Base-by-base conservation (phyloP, 2,329 filamentous ascomycete species). In the Colletotrichum tofieldiae region DNA sequence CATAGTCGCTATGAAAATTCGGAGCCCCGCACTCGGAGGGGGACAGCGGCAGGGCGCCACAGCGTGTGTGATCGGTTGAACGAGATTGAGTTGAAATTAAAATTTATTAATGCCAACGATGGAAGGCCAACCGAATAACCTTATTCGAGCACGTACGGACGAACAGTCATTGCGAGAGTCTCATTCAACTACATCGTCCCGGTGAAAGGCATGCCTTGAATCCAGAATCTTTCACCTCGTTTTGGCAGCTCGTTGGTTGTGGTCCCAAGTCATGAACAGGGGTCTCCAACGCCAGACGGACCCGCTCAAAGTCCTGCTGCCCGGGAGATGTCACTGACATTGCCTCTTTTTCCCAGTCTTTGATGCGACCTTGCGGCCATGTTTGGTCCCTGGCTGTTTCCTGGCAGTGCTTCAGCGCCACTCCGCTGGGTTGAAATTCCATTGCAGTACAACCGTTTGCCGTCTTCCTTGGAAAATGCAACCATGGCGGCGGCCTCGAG, bases 21-120 rank as follows among this genome's bases (percentile, higher is more conserved):
- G 69, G 59, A 72, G 68, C 69, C 69, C 69, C 69, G 61, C 61
- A 52, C 37, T 67, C 59, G 69, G 69, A 68, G 69, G 39, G 65
- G 65, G 47, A 45, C 14, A 47, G 20, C 11, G 18, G 32, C 37
- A 3, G 43, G 23, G n/a, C 63, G 16, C 35, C 37, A 43, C 37
- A 32, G 20, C 16, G 23, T 41, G 29, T 29, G 8, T 26, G 11
- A 39, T 3, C 35, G 26, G 45, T 54, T 54, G 20, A 54, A 41
- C 45, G 6, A 49, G 58, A 32, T 65, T 26, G 26, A 55, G 62
- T 55, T 55, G 16, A 39, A 58, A 11, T 29, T 32, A 68, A 45
- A 63, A 39, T 71, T 45, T 62, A 35, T 16, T 45, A 52, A 45
- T 61, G 14, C 14, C 47, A 37, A 7, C 69, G 14, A 39, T 9